Evolutionary conservation across 2,329 filamentous ascomycete genomes (phyloP).

Genomic region (Blastomyces silverae): DNA sequence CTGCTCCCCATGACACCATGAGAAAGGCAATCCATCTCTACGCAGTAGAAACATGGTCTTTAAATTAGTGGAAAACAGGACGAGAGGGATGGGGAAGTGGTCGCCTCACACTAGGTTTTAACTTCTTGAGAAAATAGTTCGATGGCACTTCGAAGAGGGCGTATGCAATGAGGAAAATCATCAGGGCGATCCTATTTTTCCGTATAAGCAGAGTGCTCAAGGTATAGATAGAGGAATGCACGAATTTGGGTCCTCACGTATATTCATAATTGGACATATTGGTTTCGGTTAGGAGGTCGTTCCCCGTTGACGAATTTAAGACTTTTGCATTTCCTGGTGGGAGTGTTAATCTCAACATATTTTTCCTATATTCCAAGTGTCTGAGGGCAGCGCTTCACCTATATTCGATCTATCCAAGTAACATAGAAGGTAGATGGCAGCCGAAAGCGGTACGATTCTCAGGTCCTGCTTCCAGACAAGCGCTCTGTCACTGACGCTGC

Average conservation of each 20-base stretch:
- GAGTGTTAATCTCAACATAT: background rate
- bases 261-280: slow-evolving; percentile 57
- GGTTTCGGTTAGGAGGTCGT: slow-evolving; percentile 58
- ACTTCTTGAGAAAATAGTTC: slow-evolving; percentile 46
- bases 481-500: slow-evolving; percentile 17
- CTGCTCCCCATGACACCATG: slow-evolving; percentile 46
- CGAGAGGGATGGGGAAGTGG: background rate
- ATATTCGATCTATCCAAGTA: slow-evolving; percentile 64
- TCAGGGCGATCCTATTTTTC: slow-evolving; percentile 37
- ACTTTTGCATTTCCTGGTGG: slow-evolving; percentile 54
- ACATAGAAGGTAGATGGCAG: slow-evolving; percentile 59
- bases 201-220: slow-evolving; percentile 15
- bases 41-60: slow-evolving; percentile 15
- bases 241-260: slow-evolving; percentile 34
- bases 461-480: slow-evolving; percentile 55
- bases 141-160: slow-evolving; percentile 47
- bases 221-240: background rate
- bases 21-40: slow-evolving; percentile 46
- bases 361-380: background rate
- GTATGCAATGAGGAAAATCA: slow-evolving; percentile 46
- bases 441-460: slow-evolving; percentile 57
- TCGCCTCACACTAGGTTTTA: slow-evolving; percentile 37
- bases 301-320: slow-evolving; percentile 52
- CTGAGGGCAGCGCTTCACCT: slow-evolving; percentile 33
- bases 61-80: background rate